Evolutionary conservation across 371 early-diverging fungal species (phyloP).

Genomic region (Polyrhizophydium stewartii): DNA sequence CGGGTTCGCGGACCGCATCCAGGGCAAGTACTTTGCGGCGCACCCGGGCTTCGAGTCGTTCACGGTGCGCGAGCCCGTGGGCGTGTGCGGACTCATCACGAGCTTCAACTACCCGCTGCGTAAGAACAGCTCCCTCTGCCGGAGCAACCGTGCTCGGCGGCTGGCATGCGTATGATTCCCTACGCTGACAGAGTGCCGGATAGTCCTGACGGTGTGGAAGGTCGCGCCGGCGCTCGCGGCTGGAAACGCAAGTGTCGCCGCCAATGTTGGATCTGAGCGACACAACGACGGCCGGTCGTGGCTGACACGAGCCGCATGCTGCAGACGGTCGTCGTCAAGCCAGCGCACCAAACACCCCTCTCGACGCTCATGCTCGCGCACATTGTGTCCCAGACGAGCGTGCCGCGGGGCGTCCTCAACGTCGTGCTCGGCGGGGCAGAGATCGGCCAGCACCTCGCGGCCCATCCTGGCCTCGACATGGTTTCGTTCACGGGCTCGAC

Average conservation of each 20-base stretch:
- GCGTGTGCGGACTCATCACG: slow-evolving; percentile 76
- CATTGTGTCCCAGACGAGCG: slow-evolving; percentile 73
- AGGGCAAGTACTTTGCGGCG: slow-evolving; percentile 48
- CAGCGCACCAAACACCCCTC: slow-evolving; percentile 77
- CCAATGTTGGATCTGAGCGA: not conserved
- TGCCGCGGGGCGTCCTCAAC: slow-evolving; percentile 86
- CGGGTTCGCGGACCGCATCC: slow-evolving; percentile 76
- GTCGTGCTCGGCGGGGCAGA: slow-evolving; percentile 48
- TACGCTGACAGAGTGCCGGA: not conserved
- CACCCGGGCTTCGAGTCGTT: slow-evolving; percentile 45
- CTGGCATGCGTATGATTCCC: not conserved
- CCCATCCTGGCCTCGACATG: slow-evolving; percentile 22
- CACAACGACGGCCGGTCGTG: not conserved
- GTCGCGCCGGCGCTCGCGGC: slow-evolving; percentile 36
- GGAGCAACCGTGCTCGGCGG: too few relatives aligned
- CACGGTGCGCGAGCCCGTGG: slow-evolving; percentile 72
- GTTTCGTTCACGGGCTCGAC: slow-evolving; percentile 79
- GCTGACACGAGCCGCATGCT: not conserved
- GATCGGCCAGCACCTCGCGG: slow-evolving; percentile 43
- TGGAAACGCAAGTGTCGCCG: slow-evolving; percentile 21
- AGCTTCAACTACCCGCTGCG: slow-evolving; percentile 79
- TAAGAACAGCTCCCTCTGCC: not conserved
- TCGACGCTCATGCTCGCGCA: slow-evolving; percentile 75
- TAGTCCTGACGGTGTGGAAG: slow-evolving; percentile 30
- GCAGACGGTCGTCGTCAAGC: slow-evolving; percentile 56